These are phyloP conservation scores for Hibiscus syriacus DNA, from an alignment of 345 rosid genomes.

Conservation along the genomic window DNA sequence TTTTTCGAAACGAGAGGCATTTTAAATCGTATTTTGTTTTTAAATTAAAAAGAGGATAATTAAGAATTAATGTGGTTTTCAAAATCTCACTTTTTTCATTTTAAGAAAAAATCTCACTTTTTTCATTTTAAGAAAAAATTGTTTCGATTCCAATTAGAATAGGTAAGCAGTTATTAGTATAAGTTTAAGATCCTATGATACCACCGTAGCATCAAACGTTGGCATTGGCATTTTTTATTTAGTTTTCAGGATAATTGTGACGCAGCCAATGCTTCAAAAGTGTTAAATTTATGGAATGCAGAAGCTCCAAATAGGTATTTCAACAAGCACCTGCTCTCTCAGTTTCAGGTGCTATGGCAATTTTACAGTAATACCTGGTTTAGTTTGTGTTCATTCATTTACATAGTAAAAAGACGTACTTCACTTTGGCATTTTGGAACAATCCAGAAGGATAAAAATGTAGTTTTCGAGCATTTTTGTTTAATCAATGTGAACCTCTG, in stretches of 20 bases:
- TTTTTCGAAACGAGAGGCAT: no score
- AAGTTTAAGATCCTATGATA: neutral
- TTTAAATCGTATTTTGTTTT: no score
- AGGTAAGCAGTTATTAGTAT: neutral
- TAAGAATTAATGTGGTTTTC: no score
- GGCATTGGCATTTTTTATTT: no score
- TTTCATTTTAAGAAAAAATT: neutral
- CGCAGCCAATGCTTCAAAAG: neutral
- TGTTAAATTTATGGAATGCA: neutral
- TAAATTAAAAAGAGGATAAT: no score
- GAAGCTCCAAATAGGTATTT: neutral
- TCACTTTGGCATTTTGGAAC: no score
- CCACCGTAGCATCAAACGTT: no score
- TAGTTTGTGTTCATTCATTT: neutral
- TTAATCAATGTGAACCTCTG: neutral
- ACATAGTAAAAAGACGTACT: neutral
- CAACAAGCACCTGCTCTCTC: no score
- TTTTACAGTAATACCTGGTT: neutral
- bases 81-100: no score
- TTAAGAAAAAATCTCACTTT: no score
- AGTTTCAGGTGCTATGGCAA: neutral
- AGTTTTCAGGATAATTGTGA: no score
- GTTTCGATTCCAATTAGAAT: neutral
- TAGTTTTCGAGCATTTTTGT: neutral
- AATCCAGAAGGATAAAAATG: neutral